Evolutionary conservation across 306 rosid species (phyloP).

Genomic region (Casuarina glauca): DNA sequence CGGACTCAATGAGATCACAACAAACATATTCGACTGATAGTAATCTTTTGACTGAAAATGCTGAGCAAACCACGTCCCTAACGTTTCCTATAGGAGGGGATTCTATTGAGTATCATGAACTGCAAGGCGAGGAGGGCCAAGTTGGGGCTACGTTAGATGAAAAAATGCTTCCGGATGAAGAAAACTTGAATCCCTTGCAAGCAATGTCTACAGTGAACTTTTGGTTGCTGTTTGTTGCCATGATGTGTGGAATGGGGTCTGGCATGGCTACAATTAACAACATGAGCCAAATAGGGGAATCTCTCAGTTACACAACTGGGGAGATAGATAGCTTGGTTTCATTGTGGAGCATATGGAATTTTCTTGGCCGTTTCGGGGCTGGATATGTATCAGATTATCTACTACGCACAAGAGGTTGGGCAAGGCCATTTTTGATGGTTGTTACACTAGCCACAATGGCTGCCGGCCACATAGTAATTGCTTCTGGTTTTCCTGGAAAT

Average conservation of each 20-base stretch:
- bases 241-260: slow-evolving; percentile 89
- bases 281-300: slow-evolving; percentile 87
- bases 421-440: slow-evolving; percentile 70
- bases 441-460: slow-evolving; percentile 58
- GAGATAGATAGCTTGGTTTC: slow-evolving; percentile 72
- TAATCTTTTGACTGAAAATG: slow-evolving; percentile 23
- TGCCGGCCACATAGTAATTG: slow-evolving; percentile 65
- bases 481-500: slow-evolving; percentile 71
- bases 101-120: slow-evolving; percentile 42
- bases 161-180: slow-evolving; percentile 29
- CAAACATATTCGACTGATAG: neutral
- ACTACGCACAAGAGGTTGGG: slow-evolving; percentile 70
- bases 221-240: slow-evolving; percentile 78
- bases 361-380: slow-evolving; percentile 89
- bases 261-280: slow-evolving; percentile 81
- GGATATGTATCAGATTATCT: slow-evolving; percentile 78
- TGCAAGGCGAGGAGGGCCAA: slow-evolving; percentile 45
- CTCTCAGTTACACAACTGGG: slow-evolving; percentile 65
- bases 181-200: slow-evolving; percentile 49
- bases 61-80: slow-evolving; percentile 24
- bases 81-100: slow-evolving; percentile 21
- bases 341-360: slow-evolving; percentile 94
- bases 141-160: slow-evolving; percentile 26
- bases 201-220: slow-evolving; percentile 66
- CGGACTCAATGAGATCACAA: neutral